A percentile compares a stretch with the other conserved stretches of the same genome.
Evolutionary conservation across 257 asterid species (phyloP).

Genomic region (Marsdenia floribunda): DNA sequence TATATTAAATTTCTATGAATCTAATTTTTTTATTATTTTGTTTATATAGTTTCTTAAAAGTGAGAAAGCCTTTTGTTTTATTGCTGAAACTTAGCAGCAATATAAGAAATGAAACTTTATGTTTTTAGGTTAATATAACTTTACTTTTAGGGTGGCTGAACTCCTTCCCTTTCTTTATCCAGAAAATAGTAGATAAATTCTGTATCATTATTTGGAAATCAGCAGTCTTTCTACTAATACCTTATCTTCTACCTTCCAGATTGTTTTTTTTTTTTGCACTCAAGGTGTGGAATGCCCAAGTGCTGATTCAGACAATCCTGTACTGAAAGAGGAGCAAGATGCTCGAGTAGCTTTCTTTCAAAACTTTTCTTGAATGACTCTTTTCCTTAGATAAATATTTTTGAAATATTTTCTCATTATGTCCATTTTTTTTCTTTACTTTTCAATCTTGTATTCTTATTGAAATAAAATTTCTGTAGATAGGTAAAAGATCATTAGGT

Average conservation of each 20-base stretch:
- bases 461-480: slow-evolving; percentile 34
- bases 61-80: not conserved
- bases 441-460: slow-evolving; percentile 4
- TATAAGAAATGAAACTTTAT: not conserved
- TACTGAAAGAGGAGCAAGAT: slow-evolving; percentile 72
- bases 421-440: not conserved
- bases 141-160: not conserved
- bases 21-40: not conserved
- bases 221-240: slow-evolving; percentile 6
- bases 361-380: not conserved
- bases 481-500: slow-evolving; percentile 91
- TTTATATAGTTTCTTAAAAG: not conserved
- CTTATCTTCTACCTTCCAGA: slow-evolving; percentile 43
- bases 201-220: not conserved
- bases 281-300: slow-evolving; percentile 89
- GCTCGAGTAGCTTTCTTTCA: slow-evolving; percentile 50
- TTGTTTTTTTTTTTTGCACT: slow-evolving; percentile 82
- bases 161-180: not conserved
- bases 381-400: not conserved
- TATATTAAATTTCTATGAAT: not conserved
- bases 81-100: not conserved
- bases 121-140: not conserved
- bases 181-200: not conserved
- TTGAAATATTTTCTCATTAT: slow-evolving; percentile 1
- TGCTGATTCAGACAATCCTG: slow-evolving; percentile 60